A percentile compares a stretch with the other conserved stretches of the same genome.
These are phyloP conservation scores for Suillus paluster DNA, from an alignment of 768 basidiomycete genomes.

Conservation along the genomic window DNA sequence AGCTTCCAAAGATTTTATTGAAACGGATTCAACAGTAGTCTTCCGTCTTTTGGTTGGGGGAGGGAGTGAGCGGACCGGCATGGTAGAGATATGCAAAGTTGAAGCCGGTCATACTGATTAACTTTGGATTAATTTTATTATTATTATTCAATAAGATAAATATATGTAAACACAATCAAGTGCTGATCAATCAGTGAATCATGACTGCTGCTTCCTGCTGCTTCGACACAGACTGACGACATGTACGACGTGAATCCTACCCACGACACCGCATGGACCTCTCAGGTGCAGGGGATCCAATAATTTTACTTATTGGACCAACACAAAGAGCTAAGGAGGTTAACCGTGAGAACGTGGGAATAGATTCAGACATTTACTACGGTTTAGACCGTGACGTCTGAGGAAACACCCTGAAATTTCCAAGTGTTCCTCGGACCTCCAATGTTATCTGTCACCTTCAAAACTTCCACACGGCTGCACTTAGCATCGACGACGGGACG, in stretches of 20 bases:
- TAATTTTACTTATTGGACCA: background rate
- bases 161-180: background rate
- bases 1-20: constrained; percentile 56
- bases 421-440: background rate
- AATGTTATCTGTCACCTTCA: constrained; percentile 10
- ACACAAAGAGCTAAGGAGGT: background rate
- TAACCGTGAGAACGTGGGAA: background rate
- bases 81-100: constrained; percentile 12
- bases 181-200: background rate
- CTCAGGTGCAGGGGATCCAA: too few relatives aligned
- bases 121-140: background rate
- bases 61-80: constrained; percentile 50
- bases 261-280: background rate
- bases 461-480: constrained; percentile 19
- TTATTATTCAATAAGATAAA: background rate
- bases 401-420: too few relatives aligned
- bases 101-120: background rate
- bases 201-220: background rate
- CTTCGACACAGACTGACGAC: background rate
- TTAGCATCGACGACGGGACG: constrained; percentile 12
- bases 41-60: constrained; percentile 57
- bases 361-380: background rate
- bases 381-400: background rate
- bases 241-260: background rate
- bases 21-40: constrained; percentile 27